A percentile compares a stretch with the other conserved stretches of the same genome.
Conservation (phyloP, 768 basidiomycete genomes). For the Xerocomus spinulosus region DNA sequence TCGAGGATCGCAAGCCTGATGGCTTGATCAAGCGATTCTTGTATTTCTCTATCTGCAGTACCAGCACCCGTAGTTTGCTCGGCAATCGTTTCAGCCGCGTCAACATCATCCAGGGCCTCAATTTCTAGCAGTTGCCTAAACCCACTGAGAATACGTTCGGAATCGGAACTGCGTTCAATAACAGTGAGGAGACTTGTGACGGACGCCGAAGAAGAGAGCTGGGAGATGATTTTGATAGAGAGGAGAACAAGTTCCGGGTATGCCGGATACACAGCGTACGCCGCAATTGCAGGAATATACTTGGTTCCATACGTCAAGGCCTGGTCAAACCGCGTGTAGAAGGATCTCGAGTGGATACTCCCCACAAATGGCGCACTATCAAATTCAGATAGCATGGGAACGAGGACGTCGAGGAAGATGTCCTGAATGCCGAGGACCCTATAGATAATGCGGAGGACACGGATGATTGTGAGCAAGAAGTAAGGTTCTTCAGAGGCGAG, state of each 20-base stretch:
- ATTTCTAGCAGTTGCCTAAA: slow-evolving; percentile 63
- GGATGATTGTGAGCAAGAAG: slow-evolving; percentile 71
- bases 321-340: slow-evolving; percentile 71
- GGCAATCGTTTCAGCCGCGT: slow-evolving; percentile 52
- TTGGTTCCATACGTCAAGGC: slow-evolving; percentile 64
- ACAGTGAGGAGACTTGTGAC: slow-evolving; percentile 74
- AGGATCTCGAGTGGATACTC: slow-evolving; percentile 57
- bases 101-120: slow-evolving; percentile 59
- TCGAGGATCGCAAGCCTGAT: slow-evolving; percentile 76
- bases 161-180: slow-evolving; percentile 76
- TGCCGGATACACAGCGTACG: slow-evolving; percentile 65
- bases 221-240: slow-evolving; percentile 70
- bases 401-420: slow-evolving; percentile 82
- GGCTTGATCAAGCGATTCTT: slow-evolving; percentile 56
- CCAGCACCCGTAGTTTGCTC: slow-evolving; percentile 72
- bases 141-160: slow-evolving; percentile 78
- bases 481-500: slow-evolving; percentile 64
- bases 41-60: slow-evolving; percentile 48
- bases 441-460: slow-evolving; percentile 76
- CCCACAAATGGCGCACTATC: slow-evolving; percentile 53
- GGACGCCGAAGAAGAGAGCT: slow-evolving; percentile 60
- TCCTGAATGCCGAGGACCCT: slow-evolving; percentile 83
- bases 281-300: slow-evolving; percentile 76
- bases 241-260: slow-evolving; percentile 73
- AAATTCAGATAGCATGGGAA: slow-evolving; percentile 70